Evolutionary conservation across 2,329 filamentous ascomycete species (phyloP).

Genomic region (Aspergillus sp.): DNA sequence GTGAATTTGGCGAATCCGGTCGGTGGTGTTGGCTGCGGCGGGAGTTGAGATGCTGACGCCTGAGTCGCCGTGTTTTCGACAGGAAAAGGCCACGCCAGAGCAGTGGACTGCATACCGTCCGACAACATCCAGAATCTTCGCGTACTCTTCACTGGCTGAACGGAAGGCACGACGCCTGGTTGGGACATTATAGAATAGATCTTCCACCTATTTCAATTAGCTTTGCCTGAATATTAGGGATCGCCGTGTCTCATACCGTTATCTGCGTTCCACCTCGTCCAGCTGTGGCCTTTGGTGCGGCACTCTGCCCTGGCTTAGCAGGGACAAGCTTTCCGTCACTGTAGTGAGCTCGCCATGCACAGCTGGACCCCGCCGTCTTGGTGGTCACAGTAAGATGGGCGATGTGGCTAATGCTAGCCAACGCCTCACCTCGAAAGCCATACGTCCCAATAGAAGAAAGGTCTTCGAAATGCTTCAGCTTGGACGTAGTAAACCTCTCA

Average conservation of each 20-base stretch:
- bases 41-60: conserved; percentile 78
- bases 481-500: conserved; percentile 95
- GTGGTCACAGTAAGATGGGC: conserved; percentile 94
- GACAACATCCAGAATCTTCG: conserved; percentile 94
- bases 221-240: not conserved
- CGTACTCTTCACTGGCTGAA: conserved; percentile 89
- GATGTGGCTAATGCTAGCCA: conserved; percentile 98
- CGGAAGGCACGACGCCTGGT: conserved; percentile 85
- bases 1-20: conserved; percentile 88
- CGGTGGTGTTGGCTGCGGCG: conserved; percentile 66
- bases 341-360: conserved; percentile 89
- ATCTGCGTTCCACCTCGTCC: conserved; percentile 91
- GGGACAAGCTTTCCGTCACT: conserved; percentile 76
- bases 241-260: conserved; percentile 51
- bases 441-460: conserved; percentile 87
- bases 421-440: conserved; percentile 93
- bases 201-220: conserved; percentile 62
- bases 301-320: conserved; percentile 79
- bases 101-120: conserved; percentile 93
- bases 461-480: conserved; percentile 90
- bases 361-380: conserved; percentile 80
- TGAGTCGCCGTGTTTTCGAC: conserved; percentile 92
- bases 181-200: conserved; percentile 94
- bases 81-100: conserved; percentile 85
- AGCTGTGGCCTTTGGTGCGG: conserved; percentile 83